phyloP scores from a whole-genome alignment of 2,329 filamentous ascomycete species.

The Madurella fahalii region DNA sequence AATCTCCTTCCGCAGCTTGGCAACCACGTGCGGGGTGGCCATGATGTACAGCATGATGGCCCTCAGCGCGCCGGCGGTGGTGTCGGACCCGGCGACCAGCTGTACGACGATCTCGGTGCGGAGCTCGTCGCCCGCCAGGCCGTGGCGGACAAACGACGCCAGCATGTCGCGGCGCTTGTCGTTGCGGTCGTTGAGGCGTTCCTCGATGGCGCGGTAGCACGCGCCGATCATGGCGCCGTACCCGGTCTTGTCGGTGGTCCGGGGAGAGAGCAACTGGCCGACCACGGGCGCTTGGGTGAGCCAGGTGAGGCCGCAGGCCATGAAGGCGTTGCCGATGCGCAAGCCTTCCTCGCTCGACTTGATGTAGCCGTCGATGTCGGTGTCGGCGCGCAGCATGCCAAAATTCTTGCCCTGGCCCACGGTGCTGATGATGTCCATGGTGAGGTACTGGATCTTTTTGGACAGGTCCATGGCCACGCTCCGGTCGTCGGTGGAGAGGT shows the following conservation, averaged over 20 bases:
- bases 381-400: constrained; percentile 44
- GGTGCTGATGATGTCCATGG: constrained; percentile 53
- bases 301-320: constrained; percentile 8
- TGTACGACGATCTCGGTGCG: constrained; percentile 14
- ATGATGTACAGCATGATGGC: constrained; percentile 18
- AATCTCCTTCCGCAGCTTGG: constrained; percentile 19
- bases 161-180: constrained; percentile 28
- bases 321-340: not conserved
- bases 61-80: constrained; percentile 16
- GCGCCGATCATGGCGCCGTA: constrained; percentile 35
- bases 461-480: constrained; percentile 44
- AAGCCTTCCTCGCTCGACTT: constrained; percentile 14
- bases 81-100: constrained; percentile 22
- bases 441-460: constrained; percentile 48
- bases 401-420: constrained; percentile 49
- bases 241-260: constrained; percentile 29
- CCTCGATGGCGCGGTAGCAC: constrained; percentile 29
- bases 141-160: constrained; percentile 29
- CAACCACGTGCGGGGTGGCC: constrained; percentile 14
- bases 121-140: constrained; percentile 26
- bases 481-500: constrained; percentile 33
- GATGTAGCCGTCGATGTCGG: constrained; percentile 46
- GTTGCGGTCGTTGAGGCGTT: constrained; percentile 24
- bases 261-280: constrained; percentile 28
- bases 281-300: constrained; percentile 17